Conservation (phyloP, 768 basidiomycete genomes). For the Leccinum sublutescens region DNA sequence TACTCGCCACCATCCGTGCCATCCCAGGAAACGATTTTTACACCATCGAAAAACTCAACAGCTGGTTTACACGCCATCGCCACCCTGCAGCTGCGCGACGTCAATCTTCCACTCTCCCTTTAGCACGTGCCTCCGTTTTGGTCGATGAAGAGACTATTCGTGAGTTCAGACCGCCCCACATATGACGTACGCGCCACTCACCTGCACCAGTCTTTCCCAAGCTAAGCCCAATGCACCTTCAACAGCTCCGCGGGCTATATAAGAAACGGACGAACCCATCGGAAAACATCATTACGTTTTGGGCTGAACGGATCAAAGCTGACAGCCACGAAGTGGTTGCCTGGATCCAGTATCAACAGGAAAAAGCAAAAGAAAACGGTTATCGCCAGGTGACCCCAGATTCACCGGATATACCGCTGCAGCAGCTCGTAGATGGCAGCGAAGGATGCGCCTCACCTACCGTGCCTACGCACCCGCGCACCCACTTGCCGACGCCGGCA, state of each 20-base stretch:
- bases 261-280: constrained; percentile 15
- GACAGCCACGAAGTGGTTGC: constrained; percentile 18
- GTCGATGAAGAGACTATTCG: constrained; percentile 28
- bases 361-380: constrained; percentile 16
- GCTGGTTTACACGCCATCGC: constrained; percentile 28
- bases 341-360: constrained; percentile 32
- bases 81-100: background rate
- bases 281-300: constrained; percentile 25
- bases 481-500: constrained; percentile 31
- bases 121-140: background rate
- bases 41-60: constrained; percentile 16
- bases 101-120: background rate
- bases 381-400: background rate
- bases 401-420: constrained; percentile 14
- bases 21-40: constrained; percentile 23
- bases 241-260: constrained; percentile 21
- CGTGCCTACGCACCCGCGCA: constrained; percentile 5
- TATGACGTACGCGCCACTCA: constrained; percentile 7
- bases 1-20: constrained; percentile 14
- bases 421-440: background rate
- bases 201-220: constrained; percentile 24
- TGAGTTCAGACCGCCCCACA: constrained; percentile 11
- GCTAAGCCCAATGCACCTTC: constrained; percentile 22
- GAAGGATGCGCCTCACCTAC: constrained; percentile 16
- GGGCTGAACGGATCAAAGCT: constrained; percentile 24